Evolutionary conservation across 208 protist species (phyloP).

Genomic region (Trypanosoma conorhini): DNA sequence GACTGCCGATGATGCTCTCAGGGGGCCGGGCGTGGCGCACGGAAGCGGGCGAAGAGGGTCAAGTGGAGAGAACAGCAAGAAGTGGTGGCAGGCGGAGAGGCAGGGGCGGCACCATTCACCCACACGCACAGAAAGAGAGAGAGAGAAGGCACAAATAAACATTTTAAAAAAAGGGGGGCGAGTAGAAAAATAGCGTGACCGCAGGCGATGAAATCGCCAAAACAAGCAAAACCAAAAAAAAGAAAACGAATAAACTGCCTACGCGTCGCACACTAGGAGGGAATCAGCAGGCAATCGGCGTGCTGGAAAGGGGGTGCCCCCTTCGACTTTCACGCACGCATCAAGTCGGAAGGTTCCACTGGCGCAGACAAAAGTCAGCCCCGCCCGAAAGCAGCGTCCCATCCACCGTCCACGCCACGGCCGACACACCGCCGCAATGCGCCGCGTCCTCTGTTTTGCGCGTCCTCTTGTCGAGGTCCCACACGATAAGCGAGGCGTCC

Average conservation of each 20-base stretch:
- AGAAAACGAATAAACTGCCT: not conserved
- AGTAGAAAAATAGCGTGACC: not conserved
- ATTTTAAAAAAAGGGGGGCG: too few relatives aligned
- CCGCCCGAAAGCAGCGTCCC: constrained; percentile 32
- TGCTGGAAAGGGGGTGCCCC: not conserved
- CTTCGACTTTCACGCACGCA: not conserved
- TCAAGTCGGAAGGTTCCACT: constrained; percentile 20
- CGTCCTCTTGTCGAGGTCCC: constrained; percentile 33
- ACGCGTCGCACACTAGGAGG: not conserved
- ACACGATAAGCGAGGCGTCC: constrained; percentile 40
- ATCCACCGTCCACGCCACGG: constrained; percentile 28
- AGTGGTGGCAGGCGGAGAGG: not conserved
- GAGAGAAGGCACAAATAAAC: not conserved
- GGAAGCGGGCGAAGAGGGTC: not conserved
- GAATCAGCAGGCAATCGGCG: not conserved
- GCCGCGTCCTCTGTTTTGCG: constrained; percentile 37
- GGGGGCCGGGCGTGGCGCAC: too few relatives aligned
- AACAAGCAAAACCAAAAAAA: not conserved
- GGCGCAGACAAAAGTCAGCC: constrained; percentile 41
- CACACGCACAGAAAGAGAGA: not conserved
- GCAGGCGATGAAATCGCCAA: not conserved
- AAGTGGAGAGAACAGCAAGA: too few relatives aligned
- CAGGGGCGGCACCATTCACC: not conserved
- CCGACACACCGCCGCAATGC: constrained; percentile 39
- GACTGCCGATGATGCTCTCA: not conserved